A percentile compares a stretch with the other conserved stretches of the same genome.
phyloP scores from a whole-genome alignment of 768 basidiomycete species.

The Lactifluus subvellereus region DNA sequence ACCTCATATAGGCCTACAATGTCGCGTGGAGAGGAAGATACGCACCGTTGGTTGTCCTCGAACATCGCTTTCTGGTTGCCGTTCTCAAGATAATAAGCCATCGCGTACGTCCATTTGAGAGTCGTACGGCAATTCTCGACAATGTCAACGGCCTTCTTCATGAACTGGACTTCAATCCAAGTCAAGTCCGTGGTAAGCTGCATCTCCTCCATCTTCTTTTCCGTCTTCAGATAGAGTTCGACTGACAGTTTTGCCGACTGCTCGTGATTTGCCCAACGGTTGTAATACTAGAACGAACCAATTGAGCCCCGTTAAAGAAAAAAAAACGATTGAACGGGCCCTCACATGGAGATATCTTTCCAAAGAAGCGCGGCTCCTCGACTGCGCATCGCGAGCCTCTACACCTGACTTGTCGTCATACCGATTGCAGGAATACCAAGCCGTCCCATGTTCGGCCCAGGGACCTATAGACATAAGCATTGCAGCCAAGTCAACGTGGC shows the following conservation, averaged over 20 bases:
- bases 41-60: constrained; percentile 91
- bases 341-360: constrained; percentile 94
- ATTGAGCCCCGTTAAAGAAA: background rate
- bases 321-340: background rate
- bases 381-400: constrained; percentile 88
- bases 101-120: constrained; percentile 98
- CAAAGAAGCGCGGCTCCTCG: constrained; percentile 80
- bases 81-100: constrained; percentile 93
- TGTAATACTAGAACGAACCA: constrained; percentile 72
- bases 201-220: constrained; percentile 99
- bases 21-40: background rate
- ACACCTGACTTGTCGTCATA: constrained; percentile 89
- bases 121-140: constrained; percentile 87
- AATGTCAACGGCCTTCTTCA: constrained; percentile 96
- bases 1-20: constrained; percentile 10
- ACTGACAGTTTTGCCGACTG: constrained; percentile 96
- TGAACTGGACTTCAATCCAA: constrained; percentile 99
- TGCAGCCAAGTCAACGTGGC: constrained; percentile 33
- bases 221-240: constrained; percentile 89
- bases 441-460: constrained; percentile 95
- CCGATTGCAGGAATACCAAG: constrained; percentile 97
- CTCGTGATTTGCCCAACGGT: constrained; percentile 99
- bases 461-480: constrained; percentile 53
- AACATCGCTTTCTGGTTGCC: constrained; percentile 93
- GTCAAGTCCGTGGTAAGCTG: constrained; percentile 86